Base-by-base conservation (phyloP, 352 stramenopile species). In the Phytophthora quininea region DNA sequence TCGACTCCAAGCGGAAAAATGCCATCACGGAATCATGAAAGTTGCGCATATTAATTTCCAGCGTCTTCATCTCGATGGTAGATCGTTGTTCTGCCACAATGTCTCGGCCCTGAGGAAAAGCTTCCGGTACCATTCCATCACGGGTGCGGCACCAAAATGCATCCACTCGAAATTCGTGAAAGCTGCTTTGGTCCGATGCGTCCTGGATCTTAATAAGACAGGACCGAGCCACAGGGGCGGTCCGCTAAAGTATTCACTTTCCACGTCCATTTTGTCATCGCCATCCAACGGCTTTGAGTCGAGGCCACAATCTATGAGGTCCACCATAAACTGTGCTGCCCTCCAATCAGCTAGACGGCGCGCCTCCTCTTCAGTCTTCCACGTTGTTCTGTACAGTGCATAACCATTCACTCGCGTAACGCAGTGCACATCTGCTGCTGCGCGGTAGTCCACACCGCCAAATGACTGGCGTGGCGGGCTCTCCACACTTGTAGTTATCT, bases 291-390 rank as follows among this genome's bases (percentile, higher is more conserved):
- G 69, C 30, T 84, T 85, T 3, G 80, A 73, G 52, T 88, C 73
- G 37, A 92, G 69, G 3, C 79, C 84, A 43, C 69, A 80, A 61
- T 94, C 82, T 45, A 94, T 92, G 47, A 94, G 64, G 63, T 92
- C 79, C 49, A 80, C 63, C 5, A 92, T 64, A 69, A 91, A 94
- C n/a, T 86, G 80, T 6, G 77, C 76, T 27, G 77, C 72, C 43
- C 63, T 65, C 49, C 70, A 87, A 29, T 85, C 85, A 3, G 74
- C 86, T n/a, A 90, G 61, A 2, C 67, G 56, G 33, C 74, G 70
- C 9, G 77, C 82, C 0, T 90, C 84, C 14, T 62, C 61, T 62
- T 94, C 80, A 31, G 71, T 76, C 6, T 75, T 71, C 38, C 77
- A 84, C 1, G 76, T 72, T 31, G 86, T 84, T 27, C 84, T 73